Base-by-base conservation (phyloP, 305 asterid genomes). In the Fraxinus latifolia region DNA sequence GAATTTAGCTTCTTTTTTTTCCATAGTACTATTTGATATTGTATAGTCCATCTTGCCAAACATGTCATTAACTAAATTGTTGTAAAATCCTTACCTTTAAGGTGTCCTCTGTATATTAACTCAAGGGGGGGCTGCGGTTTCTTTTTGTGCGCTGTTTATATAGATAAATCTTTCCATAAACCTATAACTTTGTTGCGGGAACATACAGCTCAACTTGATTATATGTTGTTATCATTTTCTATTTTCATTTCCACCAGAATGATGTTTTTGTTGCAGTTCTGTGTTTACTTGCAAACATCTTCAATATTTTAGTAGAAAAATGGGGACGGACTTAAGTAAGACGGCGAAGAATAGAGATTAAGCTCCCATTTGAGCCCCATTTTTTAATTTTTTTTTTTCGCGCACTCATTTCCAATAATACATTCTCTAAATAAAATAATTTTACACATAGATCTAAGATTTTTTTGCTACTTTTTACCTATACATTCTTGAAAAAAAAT, bases 1-100 rank as follows among this genome's bases (percentile, higher is more conserved):
- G 39, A 44, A 68, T 67, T 42, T 42, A 77, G 70, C 81, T 36
- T 55, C 58, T 29, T 67, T 53, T 39, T 8, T 42, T 11, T 11
- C 14, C 15, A 0, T n/a, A 32, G 34, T 6, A 53, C 32, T 17
- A 15, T 14, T 34, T 1, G 15, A 53, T 77, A 79, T 84, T 37
- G 12, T 42, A 42, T 9, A 62, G 15, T 71, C 62, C 11, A 70
- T 29, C 75, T 31, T 29, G 39, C 11, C 37, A 31, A 27, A 29
- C 74, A 31, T 65, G 33, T 21, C 39, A 1, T 33, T 9, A 27
- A 70, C 74, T 3, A 58, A 27, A 62, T 19, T 68, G 67, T 67
- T 84, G 88, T 84, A 60, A 14, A 80, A 79, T 80, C 36, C 7
- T 31, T 36, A 44, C 23, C 23, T 3, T 34, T 3, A 73, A 81